Percentiles rank a stretch among this genome's conserved stretches.
These are phyloP conservation scores for Blastobotrys muscicola DNA, from an alignment of 805 yeast genomes.

Conservation along the genomic window DNA sequence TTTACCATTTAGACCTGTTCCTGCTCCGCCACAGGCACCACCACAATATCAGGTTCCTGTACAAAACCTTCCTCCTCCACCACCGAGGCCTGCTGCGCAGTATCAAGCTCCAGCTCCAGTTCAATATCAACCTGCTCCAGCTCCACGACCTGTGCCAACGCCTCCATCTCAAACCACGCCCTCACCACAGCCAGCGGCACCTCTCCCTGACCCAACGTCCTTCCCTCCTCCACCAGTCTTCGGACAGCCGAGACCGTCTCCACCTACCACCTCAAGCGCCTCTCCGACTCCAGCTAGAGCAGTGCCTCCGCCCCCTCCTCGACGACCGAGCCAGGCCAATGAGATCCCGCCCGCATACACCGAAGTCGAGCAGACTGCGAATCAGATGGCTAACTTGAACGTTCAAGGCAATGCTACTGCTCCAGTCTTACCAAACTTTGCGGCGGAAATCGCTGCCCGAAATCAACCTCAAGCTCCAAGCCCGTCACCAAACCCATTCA, in stretches of 20 bases:
- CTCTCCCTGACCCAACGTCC: slow-evolving; percentile 17
- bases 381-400: neutral
- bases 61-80: slow-evolving; percentile 2
- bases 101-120: slow-evolving; percentile 7
- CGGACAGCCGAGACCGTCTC: slow-evolving; percentile 10
- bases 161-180: too few relatives aligned
- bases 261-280: slow-evolving; percentile 6
- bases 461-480: neutral
- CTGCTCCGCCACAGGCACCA: slow-evolving; percentile 1
- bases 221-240: slow-evolving; percentile 21
- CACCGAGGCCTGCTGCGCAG: slow-evolving; percentile 1
- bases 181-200: slow-evolving; percentile 2
- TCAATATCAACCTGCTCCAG: neutral
- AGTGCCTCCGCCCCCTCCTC: slow-evolving; percentile 8
- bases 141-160: too few relatives aligned
- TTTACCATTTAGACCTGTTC: too few relatives aligned
- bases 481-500: slow-evolving; percentile 6
- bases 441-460: slow-evolving; percentile 24
- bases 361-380: too few relatives aligned
- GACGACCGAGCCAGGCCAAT: neutral
- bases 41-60: slow-evolving; percentile 6
- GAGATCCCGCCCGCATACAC: slow-evolving; percentile 3
- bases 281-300: neutral
- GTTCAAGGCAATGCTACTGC: neutral
- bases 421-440: slow-evolving; percentile 21